A percentile compares a stretch with the other conserved stretches of the same genome.
phyloP scores from a whole-genome alignment of 1,284 basidiomycete genomes.

The Marasmius tenuissimus region DNA sequence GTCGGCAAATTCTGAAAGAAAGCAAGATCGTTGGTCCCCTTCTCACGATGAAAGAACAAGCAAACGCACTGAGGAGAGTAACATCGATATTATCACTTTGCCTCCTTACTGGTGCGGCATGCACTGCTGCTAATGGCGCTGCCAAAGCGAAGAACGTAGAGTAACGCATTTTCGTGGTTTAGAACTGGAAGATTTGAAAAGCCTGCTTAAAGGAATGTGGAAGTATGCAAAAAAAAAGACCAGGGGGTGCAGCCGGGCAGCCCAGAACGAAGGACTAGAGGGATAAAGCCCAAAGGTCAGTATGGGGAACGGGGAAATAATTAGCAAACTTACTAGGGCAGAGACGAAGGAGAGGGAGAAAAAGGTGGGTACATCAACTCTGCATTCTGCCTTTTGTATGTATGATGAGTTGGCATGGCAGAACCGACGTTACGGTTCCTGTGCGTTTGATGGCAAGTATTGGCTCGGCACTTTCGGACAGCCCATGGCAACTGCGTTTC shows the following conservation, averaged over 20 bases:
- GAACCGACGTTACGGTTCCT: conserved; percentile 25
- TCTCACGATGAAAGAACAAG: conserved; percentile 4
- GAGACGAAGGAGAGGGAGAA: conserved; percentile 30
- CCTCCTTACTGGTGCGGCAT: conserved; percentile 50
- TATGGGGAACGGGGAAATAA: conserved; percentile 2
- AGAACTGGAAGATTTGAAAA: conserved; percentile 30
- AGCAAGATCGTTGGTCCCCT: neutral
- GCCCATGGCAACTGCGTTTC: neutral
- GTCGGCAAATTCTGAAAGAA: conserved; percentile 64
- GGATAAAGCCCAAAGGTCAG: conserved; percentile 9
- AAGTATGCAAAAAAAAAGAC: conserved; percentile 43
- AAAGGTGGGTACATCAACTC: conserved; percentile 21
- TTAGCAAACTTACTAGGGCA: conserved; percentile 29
- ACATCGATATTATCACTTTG: conserved; percentile 42
- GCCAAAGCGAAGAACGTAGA: conserved; percentile 46
- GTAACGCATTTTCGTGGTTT: conserved; percentile 46
- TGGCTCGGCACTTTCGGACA: neutral
- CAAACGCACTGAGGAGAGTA: conserved; percentile 58
- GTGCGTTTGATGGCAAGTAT: neutral
- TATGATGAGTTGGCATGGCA: conserved; percentile 24
- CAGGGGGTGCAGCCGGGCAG: conserved; percentile 71
- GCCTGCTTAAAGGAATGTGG: conserved; percentile 44
- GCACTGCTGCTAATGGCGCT: conserved; percentile 48
- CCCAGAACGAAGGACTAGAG: conserved; percentile 47
- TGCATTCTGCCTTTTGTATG: conserved; percentile 25